These are phyloP conservation scores for Phyllosticta citriasiana DNA, from an alignment of 2,329 filamentous ascomycete genomes.

Conservation along the genomic window DNA sequence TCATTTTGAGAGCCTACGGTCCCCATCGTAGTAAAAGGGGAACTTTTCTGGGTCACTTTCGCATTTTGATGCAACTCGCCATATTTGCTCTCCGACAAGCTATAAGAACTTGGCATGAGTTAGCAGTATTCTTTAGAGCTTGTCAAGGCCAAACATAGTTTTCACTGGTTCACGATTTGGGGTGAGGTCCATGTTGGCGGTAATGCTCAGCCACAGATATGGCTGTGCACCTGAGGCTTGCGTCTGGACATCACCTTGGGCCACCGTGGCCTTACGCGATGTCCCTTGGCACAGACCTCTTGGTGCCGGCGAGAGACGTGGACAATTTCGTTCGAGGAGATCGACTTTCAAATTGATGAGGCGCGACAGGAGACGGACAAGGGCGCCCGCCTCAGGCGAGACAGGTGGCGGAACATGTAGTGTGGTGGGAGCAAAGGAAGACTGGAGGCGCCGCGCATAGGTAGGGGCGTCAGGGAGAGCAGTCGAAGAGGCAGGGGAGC, in stretches of 20 bases:
- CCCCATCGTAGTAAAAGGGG: too few relatives aligned
- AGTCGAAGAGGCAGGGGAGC: neutral
- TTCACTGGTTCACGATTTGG: neutral
- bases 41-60: too few relatives aligned
- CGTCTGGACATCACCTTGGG: neutral
- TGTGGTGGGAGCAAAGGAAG: neutral
- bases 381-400: neutral
- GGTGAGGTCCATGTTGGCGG: neutral
- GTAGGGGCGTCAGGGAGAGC: neutral
- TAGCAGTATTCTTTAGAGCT: too few relatives aligned
- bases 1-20: too few relatives aligned
- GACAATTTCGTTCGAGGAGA: slow-evolving; percentile 8
- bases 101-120: too few relatives aligned
- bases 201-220: neutral
- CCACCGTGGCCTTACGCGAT: neutral
- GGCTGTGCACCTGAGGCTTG: neutral
- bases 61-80: too few relatives aligned
- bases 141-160: neutral
- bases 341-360: slow-evolving; percentile 1
- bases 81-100: too few relatives aligned
- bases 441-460: neutral
- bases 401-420: neutral
- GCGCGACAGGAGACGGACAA: slow-evolving; percentile 2
- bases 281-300: neutral
- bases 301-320: neutral